These are phyloP conservation scores for Heterobasidion irregulare DNA, from an alignment of 1,284 basidiomycete species.

Conservation along the genomic window DNA sequence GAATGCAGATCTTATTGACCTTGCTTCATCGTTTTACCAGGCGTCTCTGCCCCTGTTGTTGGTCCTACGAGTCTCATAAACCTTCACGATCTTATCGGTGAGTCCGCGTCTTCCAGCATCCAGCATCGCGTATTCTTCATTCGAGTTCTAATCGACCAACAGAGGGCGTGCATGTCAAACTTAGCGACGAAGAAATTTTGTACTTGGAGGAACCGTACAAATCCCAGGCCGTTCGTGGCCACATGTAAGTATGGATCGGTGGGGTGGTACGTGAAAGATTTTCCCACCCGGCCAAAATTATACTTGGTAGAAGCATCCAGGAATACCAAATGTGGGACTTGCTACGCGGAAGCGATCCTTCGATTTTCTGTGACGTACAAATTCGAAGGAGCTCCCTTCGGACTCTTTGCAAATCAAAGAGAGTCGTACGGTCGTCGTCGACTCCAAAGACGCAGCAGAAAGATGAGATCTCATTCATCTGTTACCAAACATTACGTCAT, in stretches of 20 bases:
- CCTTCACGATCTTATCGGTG: conserved; percentile 3
- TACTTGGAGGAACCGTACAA: conserved; percentile 5
- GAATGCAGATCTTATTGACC: background rate
- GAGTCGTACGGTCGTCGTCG: too few species aligned
- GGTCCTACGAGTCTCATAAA: conserved; percentile 3
- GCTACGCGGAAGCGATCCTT: too few species aligned
- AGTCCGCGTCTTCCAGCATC: background rate
- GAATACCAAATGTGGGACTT: too few species aligned
- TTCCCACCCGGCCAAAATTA: too few species aligned
- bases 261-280: too few species aligned
- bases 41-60: conserved; percentile 2
- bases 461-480: too few species aligned
- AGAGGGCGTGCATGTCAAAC: conserved; percentile 2
- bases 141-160: background rate
- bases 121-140: background rate
- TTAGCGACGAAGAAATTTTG: conserved; percentile 4
- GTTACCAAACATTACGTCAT: too few species aligned
- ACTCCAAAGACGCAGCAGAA: too few species aligned
- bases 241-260: background rate
- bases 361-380: too few species aligned
- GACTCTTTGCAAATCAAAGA: too few species aligned
- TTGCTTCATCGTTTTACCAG: background rate
- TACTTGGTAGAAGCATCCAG: too few species aligned
- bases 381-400: too few species aligned
- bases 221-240: conserved; percentile 1